Conservation (phyloP, 2,329 filamentous ascomycete genomes). For the Nothomitra cinnamomea region DNA sequence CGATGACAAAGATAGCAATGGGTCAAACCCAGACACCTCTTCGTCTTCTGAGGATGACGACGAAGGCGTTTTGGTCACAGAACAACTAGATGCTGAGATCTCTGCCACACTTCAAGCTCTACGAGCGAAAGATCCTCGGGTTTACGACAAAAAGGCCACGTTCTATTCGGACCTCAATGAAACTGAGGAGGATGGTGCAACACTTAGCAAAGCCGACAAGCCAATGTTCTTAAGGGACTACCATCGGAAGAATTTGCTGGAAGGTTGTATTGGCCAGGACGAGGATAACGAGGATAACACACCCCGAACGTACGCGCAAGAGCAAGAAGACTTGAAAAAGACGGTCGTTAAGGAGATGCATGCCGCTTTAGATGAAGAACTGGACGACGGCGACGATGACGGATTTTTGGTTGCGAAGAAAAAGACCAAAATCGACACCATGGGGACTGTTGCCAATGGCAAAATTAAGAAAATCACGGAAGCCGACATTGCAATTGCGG, state of each 20-base stretch:
- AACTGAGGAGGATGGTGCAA: conserved; percentile 6
- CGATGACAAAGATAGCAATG: conserved; percentile 30
- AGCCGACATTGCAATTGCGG: conserved; percentile 54
- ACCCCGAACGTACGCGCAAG: conserved; percentile 64
- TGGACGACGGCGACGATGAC: conserved; percentile 40
- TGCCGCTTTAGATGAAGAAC: conserved; percentile 32
- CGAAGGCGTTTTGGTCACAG: conserved; percentile 70
- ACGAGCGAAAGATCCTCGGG: conserved; percentile 71
- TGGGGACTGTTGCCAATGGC: conserved; percentile 4
- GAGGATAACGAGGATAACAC: conserved; percentile 37
- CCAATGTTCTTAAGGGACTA: conserved; percentile 79
- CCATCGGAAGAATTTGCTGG: conserved; percentile 75
- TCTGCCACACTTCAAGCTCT: conserved; percentile 76
- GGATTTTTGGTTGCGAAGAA: conserved; percentile 60
- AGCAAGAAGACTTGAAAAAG: conserved; percentile 70
- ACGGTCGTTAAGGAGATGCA: conserved; percentile 69
- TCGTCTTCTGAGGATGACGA: conserved; percentile 72
- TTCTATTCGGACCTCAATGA: conserved; percentile 46
- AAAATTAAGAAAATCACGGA: conserved; percentile 32
- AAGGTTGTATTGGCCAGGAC: conserved; percentile 44
- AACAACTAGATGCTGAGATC: conserved; percentile 73
- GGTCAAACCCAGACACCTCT: conserved; percentile 43
- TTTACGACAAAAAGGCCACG: conserved; percentile 64
- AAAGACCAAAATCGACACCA: conserved; percentile 15
- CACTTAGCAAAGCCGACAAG: conserved; percentile 50